phyloP scores from a whole-genome alignment of 208 protist genomes.

The Leishmania tarentolae region DNA sequence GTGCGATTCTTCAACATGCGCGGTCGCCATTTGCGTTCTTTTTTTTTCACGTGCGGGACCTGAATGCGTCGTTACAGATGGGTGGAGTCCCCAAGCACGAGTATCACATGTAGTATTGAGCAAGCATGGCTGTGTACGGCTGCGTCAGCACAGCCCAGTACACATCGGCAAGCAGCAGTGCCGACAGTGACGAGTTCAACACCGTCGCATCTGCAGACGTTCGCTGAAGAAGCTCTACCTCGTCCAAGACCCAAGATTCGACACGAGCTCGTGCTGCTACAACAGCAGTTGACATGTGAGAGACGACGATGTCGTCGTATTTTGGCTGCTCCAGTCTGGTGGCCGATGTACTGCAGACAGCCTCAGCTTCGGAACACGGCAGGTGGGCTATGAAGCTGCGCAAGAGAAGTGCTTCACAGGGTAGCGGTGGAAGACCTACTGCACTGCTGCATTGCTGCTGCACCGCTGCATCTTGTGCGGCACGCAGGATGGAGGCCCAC shows the following conservation, averaged over 20 bases:
- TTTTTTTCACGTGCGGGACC: neutral
- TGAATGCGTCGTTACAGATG: neutral
- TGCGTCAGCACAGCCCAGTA: conserved; percentile 30
- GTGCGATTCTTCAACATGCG: neutral
- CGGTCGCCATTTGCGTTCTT: neutral
- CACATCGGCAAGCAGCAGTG: conserved; percentile 20
- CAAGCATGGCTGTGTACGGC: conserved; percentile 31
- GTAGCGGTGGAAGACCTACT: neutral
- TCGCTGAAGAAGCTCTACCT: conserved; percentile 13
- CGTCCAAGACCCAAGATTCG: conserved; percentile 8
- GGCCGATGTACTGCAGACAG: neutral
- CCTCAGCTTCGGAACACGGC: neutral
- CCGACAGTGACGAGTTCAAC: neutral
- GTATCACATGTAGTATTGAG: conserved; percentile 15
- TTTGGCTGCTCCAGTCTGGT: neutral
- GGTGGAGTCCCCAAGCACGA: neutral
- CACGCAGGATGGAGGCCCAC: conserved; percentile 23
- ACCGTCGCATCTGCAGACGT: neutral
- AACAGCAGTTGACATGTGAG: neutral
- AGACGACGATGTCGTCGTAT: neutral
- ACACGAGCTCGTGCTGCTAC: conserved; percentile 9
- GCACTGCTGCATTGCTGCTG: neutral
- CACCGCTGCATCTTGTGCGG: conserved; percentile 12
- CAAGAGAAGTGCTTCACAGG: conserved; percentile 20
- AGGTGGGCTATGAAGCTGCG: conserved; percentile 33